Conservation (phyloP, 1,139 yeast species). For the Nakaseomyces uthaithaninus region DNA sequence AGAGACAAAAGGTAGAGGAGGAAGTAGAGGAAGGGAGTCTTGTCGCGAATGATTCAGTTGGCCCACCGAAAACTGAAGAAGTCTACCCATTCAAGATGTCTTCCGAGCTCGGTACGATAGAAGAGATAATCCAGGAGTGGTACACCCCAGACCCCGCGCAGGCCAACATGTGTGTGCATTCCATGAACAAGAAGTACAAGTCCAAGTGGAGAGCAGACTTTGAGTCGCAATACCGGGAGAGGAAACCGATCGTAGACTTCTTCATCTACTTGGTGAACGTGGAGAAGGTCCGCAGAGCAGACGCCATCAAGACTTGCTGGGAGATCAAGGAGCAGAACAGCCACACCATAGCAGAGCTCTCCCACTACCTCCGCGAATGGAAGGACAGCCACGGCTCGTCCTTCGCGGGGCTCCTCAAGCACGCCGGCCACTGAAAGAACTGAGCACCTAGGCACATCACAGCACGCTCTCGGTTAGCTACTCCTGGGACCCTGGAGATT, state of each 20-base stretch:
- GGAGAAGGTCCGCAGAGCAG: constrained; percentile 8
- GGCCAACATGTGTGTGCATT: constrained; percentile 26
- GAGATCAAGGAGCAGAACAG: constrained; percentile 9
- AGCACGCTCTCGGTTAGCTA: too few species aligned
- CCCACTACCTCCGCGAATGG: constrained; percentile 21
- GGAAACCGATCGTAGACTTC: constrained; percentile 28
- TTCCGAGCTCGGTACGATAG: constrained; percentile 17
- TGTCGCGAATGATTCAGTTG: background rate
- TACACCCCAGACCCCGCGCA: constrained; percentile 28
- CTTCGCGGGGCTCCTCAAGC: constrained; percentile 15
- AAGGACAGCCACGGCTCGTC: constrained; percentile 19
- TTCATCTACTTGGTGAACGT: constrained; percentile 27
- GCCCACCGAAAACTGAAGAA: background rate
- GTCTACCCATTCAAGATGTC: constrained; percentile 14
- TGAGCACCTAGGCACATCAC: too few species aligned
- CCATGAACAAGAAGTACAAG: constrained; percentile 27
- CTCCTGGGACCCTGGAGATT: too few species aligned
- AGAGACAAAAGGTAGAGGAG: background rate
- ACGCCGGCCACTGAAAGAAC: background rate
- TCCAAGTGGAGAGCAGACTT: constrained; percentile 25
- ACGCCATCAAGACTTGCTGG: background rate
- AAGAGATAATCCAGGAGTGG: constrained; percentile 29
- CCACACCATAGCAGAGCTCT: constrained; percentile 14
- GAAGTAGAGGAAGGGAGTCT: background rate
- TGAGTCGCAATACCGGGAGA: constrained; percentile 22